phyloP scores from a whole-genome alignment of 495 filamentous ascomycete species.

The Penicillium cinerascens region DNA sequence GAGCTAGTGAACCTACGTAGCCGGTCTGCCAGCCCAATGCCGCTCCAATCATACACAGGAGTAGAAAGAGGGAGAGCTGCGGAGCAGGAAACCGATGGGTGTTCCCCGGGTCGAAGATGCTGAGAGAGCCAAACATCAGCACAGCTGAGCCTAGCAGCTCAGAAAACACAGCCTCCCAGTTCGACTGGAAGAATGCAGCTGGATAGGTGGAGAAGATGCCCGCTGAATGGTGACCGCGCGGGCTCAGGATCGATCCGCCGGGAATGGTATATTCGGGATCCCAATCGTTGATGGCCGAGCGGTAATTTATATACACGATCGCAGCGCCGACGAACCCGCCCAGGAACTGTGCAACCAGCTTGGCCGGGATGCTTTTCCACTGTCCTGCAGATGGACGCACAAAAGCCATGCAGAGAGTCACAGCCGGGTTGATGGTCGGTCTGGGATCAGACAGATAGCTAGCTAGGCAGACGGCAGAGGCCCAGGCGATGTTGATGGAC shows the following conservation, averaged over 20 bases:
- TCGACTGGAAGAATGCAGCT: conserved; percentile 21
- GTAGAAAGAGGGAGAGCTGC: conserved; percentile 30
- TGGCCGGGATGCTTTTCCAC: conserved; percentile 30
- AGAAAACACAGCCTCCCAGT: conserved; percentile 35
- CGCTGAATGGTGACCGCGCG: conserved; percentile 32
- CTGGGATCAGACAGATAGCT: conserved; percentile 30
- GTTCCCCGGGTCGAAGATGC: conserved; percentile 28
- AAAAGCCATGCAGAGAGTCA: conserved; percentile 27
- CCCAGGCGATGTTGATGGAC: conserved; percentile 38
- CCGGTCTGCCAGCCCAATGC: conserved; percentile 37
- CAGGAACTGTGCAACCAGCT: conserved; percentile 30
- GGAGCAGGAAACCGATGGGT: conserved; percentile 25
- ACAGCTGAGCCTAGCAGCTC: conserved; percentile 32
- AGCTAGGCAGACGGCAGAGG: conserved; percentile 28
- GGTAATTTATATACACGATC: conserved; percentile 36
- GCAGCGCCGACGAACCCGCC: conserved; percentile 35
- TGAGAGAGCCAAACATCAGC: conserved; percentile 32
- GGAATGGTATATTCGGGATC: conserved; percentile 40
- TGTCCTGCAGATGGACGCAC: conserved; percentile 29
- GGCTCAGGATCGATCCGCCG: conserved; percentile 34
- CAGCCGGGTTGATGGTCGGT: conserved; percentile 32
- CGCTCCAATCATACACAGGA: conserved; percentile 32
- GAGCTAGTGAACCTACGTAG: conserved; percentile 23
- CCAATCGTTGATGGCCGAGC: conserved; percentile 33
- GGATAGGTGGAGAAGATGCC: conserved; percentile 37